These are phyloP conservation scores for Auriscalpium microsporum DNA, from an alignment of 768 basidiomycete genomes.

Conservation along the genomic window DNA sequence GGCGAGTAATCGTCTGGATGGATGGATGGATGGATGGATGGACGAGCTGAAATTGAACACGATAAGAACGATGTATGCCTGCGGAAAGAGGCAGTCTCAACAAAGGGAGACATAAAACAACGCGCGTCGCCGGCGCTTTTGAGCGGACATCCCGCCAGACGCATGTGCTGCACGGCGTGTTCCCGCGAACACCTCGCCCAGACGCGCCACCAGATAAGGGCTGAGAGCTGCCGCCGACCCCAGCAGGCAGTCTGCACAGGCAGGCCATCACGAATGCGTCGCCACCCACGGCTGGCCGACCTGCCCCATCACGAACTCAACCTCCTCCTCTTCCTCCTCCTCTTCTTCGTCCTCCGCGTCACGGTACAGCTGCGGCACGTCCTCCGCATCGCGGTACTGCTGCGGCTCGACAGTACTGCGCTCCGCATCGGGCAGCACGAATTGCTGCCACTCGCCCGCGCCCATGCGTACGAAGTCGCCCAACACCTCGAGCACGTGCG, in stretches of 20 bases:
- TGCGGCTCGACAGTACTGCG: slow-evolving; percentile 32
- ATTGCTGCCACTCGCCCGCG: slow-evolving; percentile 48
- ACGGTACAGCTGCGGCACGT: not conserved
- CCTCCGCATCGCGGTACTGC: not conserved
- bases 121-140: no score
- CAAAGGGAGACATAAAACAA: no score
- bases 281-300: slow-evolving; percentile 19
- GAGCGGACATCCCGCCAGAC: no score
- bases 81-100: no score
- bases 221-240: no score
- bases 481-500: slow-evolving; percentile 62
- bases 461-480: slow-evolving; percentile 62
- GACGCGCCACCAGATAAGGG: not conserved
- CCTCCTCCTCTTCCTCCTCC: slow-evolving; percentile 66
- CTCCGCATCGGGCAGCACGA: slow-evolving; percentile 54
- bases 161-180: no score
- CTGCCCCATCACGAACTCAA: slow-evolving; percentile 64
- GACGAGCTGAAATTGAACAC: no score
- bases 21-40: no score
- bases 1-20: no score
- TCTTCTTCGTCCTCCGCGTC: slow-evolving; percentile 19
- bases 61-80: no score
- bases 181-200: not conserved
- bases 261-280: not conserved
- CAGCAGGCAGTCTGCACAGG: no score